phyloP scores from a whole-genome alignment of 2,329 filamentous ascomycete genomes.

The Ambrosiella beaveri region DNA sequence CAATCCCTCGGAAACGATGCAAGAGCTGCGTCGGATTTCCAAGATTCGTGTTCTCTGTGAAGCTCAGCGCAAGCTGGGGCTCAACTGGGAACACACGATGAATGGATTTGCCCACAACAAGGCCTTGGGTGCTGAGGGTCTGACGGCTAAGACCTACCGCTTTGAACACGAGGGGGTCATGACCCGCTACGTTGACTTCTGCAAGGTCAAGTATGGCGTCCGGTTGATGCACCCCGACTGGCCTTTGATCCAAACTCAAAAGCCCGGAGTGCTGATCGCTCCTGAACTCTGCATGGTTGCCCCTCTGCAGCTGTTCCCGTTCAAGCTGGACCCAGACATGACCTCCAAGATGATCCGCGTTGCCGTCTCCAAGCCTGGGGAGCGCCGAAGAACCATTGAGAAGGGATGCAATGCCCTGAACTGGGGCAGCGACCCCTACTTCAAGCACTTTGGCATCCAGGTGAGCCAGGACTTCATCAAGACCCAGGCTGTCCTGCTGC shows the following conservation, averaged over 20 bases:
- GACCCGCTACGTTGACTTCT: slow-evolving; percentile 37
- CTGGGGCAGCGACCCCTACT: slow-evolving; percentile 51
- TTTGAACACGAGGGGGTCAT: slow-evolving; percentile 36
- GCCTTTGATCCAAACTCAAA: slow-evolving; percentile 41
- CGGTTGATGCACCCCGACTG: slow-evolving; percentile 29
- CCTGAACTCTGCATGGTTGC: slow-evolving; percentile 41
- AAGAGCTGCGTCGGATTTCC: slow-evolving; percentile 33
- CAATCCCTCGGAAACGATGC: slow-evolving; percentile 19
- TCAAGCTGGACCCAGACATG: slow-evolving; percentile 44
- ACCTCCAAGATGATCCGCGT: slow-evolving; percentile 85
- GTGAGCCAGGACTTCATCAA: slow-evolving; percentile 47
- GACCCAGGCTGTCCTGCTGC: slow-evolving; percentile 54
- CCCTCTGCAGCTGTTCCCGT: slow-evolving; percentile 42
- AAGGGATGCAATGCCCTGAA: slow-evolving; percentile 48
- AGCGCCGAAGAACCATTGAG: slow-evolving; percentile 53
- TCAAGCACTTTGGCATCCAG: slow-evolving; percentile 56
- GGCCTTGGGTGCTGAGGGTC: slow-evolving; percentile 28
- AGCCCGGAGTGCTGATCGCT: slow-evolving; percentile 34
- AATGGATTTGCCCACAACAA: slow-evolving; percentile 32
- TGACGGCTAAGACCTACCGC: slow-evolving; percentile 31
- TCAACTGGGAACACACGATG: slow-evolving; percentile 37
- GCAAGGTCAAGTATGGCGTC: slow-evolving; percentile 35
- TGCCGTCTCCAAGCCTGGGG: slow-evolving; percentile 58
- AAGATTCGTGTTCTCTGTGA: slow-evolving; percentile 39
- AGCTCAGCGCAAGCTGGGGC: slow-evolving; percentile 25